phyloP scores from a whole-genome alignment of 768 basidiomycete species.

The Xerocomus brunneocitrinus region DNA sequence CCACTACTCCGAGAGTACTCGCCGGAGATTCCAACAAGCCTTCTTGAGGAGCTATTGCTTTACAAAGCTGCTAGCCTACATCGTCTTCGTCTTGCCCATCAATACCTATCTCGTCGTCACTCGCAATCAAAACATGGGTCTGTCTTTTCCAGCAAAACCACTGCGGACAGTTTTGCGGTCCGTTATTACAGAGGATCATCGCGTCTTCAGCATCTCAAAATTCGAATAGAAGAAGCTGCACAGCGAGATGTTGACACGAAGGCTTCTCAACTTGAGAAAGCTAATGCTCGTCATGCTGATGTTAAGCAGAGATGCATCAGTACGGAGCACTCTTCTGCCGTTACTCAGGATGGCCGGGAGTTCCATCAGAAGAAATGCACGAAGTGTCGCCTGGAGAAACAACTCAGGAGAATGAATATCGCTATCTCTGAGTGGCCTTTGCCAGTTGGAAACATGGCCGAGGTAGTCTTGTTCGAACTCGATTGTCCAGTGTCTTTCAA shows the following conservation, averaged over 20 bases:
- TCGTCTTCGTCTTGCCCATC: slow-evolving; percentile 25
- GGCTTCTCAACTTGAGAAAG: slow-evolving; percentile 21
- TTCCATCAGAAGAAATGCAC: slow-evolving; percentile 8
- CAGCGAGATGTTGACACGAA: slow-evolving; percentile 14
- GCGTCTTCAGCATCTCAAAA: slow-evolving; percentile 18
- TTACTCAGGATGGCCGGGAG: no score
- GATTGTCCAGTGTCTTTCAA: slow-evolving; percentile 33
- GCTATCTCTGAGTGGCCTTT: slow-evolving; percentile 43
- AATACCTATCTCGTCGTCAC: slow-evolving; percentile 32
- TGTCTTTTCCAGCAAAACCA: slow-evolving; percentile 29
- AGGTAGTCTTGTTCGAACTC: slow-evolving; percentile 40
- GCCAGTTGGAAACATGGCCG: slow-evolving; percentile 21
- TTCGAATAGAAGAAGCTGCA: slow-evolving; percentile 29
- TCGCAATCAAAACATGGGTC: slow-evolving; percentile 18
- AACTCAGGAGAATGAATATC: slow-evolving; percentile 26
- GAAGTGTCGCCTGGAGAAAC: slow-evolving; percentile 21
- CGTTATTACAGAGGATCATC: slow-evolving; percentile 29
- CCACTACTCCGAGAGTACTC: slow-evolving; percentile 43
- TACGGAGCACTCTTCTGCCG: neutral
- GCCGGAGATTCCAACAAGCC: slow-evolving; percentile 37
- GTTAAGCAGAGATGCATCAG: neutral
- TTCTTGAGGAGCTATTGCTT: slow-evolving; percentile 43
- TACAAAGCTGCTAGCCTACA: slow-evolving; percentile 25
- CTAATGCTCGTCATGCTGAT: no score
- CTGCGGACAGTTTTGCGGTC: slow-evolving; percentile 27